Evolutionary conservation across 2,329 filamentous ascomycete species (phyloP).

Genomic region (Trichoderma lentiforme): DNA sequence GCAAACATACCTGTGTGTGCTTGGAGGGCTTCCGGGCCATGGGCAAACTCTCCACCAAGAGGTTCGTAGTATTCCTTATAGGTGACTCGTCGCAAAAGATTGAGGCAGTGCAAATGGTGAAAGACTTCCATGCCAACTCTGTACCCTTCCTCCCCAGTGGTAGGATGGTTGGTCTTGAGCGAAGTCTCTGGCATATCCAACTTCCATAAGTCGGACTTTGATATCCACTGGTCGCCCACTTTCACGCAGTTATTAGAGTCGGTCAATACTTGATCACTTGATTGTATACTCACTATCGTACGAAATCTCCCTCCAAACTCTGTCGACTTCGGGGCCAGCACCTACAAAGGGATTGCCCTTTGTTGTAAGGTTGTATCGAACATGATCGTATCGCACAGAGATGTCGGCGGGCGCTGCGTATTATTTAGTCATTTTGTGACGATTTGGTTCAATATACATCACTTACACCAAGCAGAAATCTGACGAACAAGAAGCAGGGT

Average conservation of each 20-base stretch:
- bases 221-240: not conserved
- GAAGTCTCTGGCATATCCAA: conserved; percentile 3
- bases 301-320: not conserved
- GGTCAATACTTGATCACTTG: not conserved
- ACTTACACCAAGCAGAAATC: not conserved
- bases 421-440: not conserved
- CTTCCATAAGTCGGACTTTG: not conserved
- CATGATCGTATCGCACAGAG: not conserved
- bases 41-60: not conserved
- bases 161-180: not conserved
- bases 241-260: not conserved
- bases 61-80: not conserved
- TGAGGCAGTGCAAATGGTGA: not conserved
- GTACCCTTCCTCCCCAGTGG: not conserved
- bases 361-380: not conserved
- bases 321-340: not conserved
- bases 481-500: not conserved
- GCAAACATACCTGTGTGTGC: not conserved
- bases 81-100: not conserved
- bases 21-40: not conserved
- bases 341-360: not conserved
- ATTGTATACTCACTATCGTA: not conserved
- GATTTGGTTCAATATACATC: not conserved
- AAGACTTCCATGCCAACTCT: conserved; percentile 6
- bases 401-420: not conserved